Percentiles rank a stretch among this genome's conserved stretches.
phyloP scores from a whole-genome alignment of 192 early-diverging fungal species.

The Hyaloraphidium curvatum region DNA sequence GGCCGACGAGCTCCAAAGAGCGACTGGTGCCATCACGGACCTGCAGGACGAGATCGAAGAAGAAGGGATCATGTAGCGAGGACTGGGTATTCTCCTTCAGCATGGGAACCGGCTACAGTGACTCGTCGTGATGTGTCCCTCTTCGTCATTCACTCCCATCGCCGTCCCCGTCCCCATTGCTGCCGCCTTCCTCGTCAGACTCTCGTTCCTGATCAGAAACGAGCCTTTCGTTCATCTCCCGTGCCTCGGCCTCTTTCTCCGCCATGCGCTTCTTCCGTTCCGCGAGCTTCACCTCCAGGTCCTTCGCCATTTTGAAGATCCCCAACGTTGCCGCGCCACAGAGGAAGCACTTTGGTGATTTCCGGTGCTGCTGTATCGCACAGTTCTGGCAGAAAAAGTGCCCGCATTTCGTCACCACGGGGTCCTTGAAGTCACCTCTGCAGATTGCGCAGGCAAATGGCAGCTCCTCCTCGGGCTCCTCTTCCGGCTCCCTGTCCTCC shows the following conservation, averaged over 20 bases:
- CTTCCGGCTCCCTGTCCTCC: slow-evolving; percentile 22
- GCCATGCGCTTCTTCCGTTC: slow-evolving; percentile 24
- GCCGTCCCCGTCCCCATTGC: background rate
- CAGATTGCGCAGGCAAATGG: slow-evolving; percentile 96
- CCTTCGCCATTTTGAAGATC: slow-evolving; percentile 59
- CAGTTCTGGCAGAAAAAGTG: slow-evolving; percentile 97
- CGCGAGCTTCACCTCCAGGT: slow-evolving; percentile 35
- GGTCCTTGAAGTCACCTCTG: slow-evolving; percentile 64
- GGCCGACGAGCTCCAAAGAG: no score
- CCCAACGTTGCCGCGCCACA: slow-evolving; percentile 72
- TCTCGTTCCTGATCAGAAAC: no score
- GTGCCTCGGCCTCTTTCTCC: slow-evolving; percentile 27
- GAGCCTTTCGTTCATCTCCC: slow-evolving; percentile 12
- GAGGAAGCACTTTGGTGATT: slow-evolving; percentile 75
- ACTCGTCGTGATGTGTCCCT: no score
- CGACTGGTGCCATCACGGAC: no score
- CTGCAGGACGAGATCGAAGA: no score
- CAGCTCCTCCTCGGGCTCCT: slow-evolving; percentile 38
- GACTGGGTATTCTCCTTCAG: no score
- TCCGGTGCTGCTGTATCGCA: slow-evolving; percentile 63
- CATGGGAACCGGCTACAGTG: no score
- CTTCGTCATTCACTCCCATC: background rate
- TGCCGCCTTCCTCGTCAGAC: background rate
- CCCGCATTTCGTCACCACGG: slow-evolving; percentile 77
- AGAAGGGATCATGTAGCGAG: no score